Evolutionary conservation across 2,329 filamentous ascomycete genomes (phyloP), one percentile per base, ranked within the genome.

Genomic region (Colletotrichum lindemuthianum): DNA sequence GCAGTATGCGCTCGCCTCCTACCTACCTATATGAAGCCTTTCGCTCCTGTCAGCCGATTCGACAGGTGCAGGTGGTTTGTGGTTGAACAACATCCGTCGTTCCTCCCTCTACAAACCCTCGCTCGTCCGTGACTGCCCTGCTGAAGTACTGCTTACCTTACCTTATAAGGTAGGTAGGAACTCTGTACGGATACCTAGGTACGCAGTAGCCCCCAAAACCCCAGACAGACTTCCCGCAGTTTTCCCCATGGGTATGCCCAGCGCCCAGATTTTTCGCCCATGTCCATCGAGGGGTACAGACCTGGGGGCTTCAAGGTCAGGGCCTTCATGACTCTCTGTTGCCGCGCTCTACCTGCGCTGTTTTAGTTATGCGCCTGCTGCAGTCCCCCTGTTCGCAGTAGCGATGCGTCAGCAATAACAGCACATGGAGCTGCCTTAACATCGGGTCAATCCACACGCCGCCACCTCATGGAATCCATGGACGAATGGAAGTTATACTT

Each of bases 401-500:
- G 24, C 5, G 24, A 24, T 24, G 5, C 4, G 24, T 24, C 5
- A 24, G 24, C 4, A 24, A 4, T 4, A 24, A 24, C 24, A 24
- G 24, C 24, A 24, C 24, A 24, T n/a, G n/a, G n/a, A n/a, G 24
- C 24, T 60, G 48, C 59, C 63, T 49, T 64, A 33, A 39, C 48
- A 61, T 61, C 58, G 40, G 53, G 54, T 66, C 63, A 59, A 49
- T 47, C 63, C 60, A 54, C 63, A 53, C 54, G 43, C 63, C 53
- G 49, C 24, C 60, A 11, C 59, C 60, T 64, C 54, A 65, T 64
- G 59, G 63, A 59, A 59, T n/a, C n/a, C n/a, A n/a, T 59, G 63
- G 63, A 64, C 53, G 63, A 65, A 66, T 45, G 63, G 63, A 66
- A 66, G 63, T 65, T 59, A 13, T 47, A 32, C 63, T 65, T 65